phyloP scores from a whole-genome alignment of 148 eudicot genomes.

The Diospyros kaki region DNA sequence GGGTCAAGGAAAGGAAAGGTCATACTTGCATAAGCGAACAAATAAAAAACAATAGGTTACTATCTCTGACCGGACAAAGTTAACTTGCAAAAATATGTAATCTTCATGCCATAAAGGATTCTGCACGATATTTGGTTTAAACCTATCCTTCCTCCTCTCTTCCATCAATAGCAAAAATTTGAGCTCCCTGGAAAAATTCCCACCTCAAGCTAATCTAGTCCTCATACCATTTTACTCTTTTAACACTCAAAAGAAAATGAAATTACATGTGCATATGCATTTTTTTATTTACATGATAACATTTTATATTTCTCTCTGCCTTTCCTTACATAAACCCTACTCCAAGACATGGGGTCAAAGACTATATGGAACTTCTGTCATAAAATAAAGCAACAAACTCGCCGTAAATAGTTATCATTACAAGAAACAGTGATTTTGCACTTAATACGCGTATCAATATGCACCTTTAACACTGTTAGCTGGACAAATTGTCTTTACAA shows the following conservation, averaged over 20 bases:
- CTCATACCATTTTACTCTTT: neutral
- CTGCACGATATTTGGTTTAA: neutral
- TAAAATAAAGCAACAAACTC: constrained; percentile 25
- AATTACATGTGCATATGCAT: constrained; percentile 1
- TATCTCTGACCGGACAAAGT: neutral
- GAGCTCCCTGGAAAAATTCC: neutral
- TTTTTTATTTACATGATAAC: neutral
- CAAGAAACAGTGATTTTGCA: constrained; percentile 7
- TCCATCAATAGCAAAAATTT: neutral
- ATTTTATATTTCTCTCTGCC: too few species aligned
- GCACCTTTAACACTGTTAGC: constrained; percentile 4
- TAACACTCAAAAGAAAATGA: neutral
- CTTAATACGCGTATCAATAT: constrained; percentile 10
- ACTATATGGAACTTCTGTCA: neutral
- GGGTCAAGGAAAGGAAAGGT: too few species aligned
- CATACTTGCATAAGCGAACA: too few species aligned
- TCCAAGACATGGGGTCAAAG: neutral
- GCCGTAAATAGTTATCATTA: constrained; percentile 26
- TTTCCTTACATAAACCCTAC: too few species aligned
- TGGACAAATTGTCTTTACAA: constrained; percentile 12
- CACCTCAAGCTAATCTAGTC: neutral
- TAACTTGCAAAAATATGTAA: too few species aligned
- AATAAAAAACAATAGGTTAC: neutral
- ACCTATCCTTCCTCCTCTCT: neutral
- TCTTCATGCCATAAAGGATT: too few species aligned